Percentiles rank a stretch among this genome's conserved stretches.
Conservation (phyloP, 1,284 basidiomycete species). For the Ustilago crameri region DNA sequence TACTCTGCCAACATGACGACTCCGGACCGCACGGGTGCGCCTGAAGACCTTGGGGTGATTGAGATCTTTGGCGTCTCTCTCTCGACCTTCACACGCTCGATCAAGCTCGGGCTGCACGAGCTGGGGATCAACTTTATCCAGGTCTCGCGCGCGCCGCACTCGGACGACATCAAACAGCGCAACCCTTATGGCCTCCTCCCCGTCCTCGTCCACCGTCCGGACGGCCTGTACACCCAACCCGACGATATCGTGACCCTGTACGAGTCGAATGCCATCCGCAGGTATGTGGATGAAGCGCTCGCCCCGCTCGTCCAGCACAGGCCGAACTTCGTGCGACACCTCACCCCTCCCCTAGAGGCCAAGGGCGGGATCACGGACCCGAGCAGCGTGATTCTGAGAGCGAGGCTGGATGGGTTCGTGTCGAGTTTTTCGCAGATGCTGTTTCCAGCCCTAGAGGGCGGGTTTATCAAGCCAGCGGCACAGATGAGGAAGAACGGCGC, state of each 20-base stretch:
- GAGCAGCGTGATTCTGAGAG: slow-evolving; percentile 3
- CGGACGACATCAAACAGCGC: slow-evolving; percentile 21
- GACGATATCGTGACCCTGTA: slow-evolving; percentile 29
- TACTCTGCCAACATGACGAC: slow-evolving; percentile 42
- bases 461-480: slow-evolving; percentile 32
- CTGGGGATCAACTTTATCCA: slow-evolving; percentile 35
- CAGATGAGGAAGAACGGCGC: slow-evolving; percentile 42
- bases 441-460: slow-evolving; percentile 33
- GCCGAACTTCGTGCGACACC: background rate
- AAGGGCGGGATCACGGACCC: slow-evolving; percentile 6
- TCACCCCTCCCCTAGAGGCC: slow-evolving; percentile 19
- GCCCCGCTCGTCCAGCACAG: slow-evolving; percentile 7
- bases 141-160: slow-evolving; percentile 21
- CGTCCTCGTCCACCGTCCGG: slow-evolving; percentile 34
- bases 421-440: slow-evolving; percentile 28
- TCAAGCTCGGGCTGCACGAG: slow-evolving; percentile 32
- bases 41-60: slow-evolving; percentile 40
- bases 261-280: slow-evolving; percentile 36
- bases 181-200: slow-evolving; percentile 43
- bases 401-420: slow-evolving; percentile 23
- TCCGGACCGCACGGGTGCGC: slow-evolving; percentile 20
- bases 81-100: slow-evolving; percentile 39
- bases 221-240: slow-evolving; percentile 34
- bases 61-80: slow-evolving; percentile 30
- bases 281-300: slow-evolving; percentile 45